Conservation (phyloP, 345 rosid genomes). For the Odontarrhena argentea region DNA sequence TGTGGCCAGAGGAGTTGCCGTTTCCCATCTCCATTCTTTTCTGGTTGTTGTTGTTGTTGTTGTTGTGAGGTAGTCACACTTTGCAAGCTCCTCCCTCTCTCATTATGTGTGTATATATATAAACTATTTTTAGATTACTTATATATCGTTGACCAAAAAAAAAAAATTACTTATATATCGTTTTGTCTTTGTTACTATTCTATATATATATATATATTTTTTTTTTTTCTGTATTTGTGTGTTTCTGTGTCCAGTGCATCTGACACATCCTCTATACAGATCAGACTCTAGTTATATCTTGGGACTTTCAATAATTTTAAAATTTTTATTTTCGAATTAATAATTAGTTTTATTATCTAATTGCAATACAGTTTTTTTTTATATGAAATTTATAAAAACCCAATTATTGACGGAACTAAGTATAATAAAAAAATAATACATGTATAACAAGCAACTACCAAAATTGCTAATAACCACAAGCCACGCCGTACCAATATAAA, state of each 20-base stretch:
- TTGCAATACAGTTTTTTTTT: too few species aligned
- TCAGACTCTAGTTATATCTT: too few species aligned
- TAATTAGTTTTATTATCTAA: too few species aligned
- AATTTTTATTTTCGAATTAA: too few species aligned
- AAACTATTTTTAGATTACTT: not conserved
- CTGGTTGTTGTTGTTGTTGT: not conserved
- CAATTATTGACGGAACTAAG: too few species aligned
- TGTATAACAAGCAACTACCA: too few species aligned
- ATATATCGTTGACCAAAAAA: not conserved
- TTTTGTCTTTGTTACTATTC: not conserved
- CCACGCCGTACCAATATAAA: too few species aligned
- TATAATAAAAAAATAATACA: too few species aligned
- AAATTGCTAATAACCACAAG: too few species aligned
- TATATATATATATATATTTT: not conserved
- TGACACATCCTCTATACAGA: not conserved
- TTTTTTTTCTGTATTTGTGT: not conserved
- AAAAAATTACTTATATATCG: not conserved
- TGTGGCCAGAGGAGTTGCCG: slow-evolving; percentile 25
- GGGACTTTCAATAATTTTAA: too few species aligned
- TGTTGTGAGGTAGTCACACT: not conserved
- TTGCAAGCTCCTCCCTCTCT: not conserved
- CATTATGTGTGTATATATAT: not conserved
- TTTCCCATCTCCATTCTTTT: slow-evolving; percentile 40
- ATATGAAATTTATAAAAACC: too few species aligned
- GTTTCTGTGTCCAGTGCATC: not conserved